phyloP scores from a whole-genome alignment of 1,284 basidiomycete species.

The Volvariella volvacea region DNA sequence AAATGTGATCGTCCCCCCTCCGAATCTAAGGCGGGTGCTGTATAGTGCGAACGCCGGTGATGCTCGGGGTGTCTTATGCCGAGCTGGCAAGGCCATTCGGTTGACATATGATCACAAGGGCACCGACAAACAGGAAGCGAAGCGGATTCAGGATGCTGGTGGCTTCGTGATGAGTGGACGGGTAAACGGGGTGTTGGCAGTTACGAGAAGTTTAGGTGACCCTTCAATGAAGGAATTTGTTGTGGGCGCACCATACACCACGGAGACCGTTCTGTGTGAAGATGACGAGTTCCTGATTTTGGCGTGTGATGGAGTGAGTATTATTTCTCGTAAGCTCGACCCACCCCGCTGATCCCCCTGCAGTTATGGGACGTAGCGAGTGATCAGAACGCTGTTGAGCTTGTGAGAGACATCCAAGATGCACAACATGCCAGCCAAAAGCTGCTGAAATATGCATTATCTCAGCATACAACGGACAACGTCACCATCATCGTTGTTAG shows the following conservation, averaged over 20 bases:
- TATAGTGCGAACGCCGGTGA: conserved; percentile 98
- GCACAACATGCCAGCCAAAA: conserved; percentile 78
- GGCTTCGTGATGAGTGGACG: conserved; percentile 99
- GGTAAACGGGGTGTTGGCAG: conserved; percentile 95
- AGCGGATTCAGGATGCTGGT: conserved; percentile 95
- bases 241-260: conserved; percentile 96
- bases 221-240: conserved; percentile 99
- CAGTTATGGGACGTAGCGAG: conserved; percentile 96
- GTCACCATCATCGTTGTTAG: conserved; percentile 76
- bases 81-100: conserved; percentile 85
- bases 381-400: conserved; percentile 89
- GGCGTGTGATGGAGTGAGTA: conserved; percentile 93
- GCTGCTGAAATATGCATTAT: conserved; percentile 82
- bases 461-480: conserved; percentile 89
- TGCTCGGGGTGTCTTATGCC: conserved; percentile 83
- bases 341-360: conserved; percentile 6
- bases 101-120: conserved; percentile 99
- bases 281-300: conserved; percentile 95
- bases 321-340: conserved; percentile 3
- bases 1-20: conserved; percentile 39
- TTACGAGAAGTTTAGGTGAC: conserved; percentile 94
- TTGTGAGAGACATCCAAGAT: conserved; percentile 70
- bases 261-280: conserved; percentile 86
- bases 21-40: conserved; percentile 63
- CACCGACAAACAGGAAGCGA: conserved; percentile 93